phyloP scores from a whole-genome alignment of 1,139 yeast genomes.

The Scheffersomyces stambukii region DNA sequence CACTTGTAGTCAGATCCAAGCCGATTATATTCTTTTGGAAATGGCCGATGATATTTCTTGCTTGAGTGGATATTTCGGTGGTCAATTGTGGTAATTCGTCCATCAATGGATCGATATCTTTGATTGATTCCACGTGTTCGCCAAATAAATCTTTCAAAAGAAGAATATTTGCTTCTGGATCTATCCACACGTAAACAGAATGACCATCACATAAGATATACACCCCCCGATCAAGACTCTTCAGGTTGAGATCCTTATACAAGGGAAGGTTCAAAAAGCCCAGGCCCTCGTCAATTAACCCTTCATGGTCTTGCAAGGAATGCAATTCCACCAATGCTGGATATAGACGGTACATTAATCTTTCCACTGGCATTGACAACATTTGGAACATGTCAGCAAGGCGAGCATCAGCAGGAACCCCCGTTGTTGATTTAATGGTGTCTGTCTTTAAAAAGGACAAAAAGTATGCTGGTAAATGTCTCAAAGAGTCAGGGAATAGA shows the following conservation, averaged over 20 bases:
- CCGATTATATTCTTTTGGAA: slow-evolving; percentile 44
- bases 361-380: slow-evolving; percentile 53
- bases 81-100: slow-evolving; percentile 69
- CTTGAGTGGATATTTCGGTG: slow-evolving; percentile 67
- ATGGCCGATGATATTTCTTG: slow-evolving; percentile 54
- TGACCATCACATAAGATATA: slow-evolving; percentile 74
- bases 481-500: slow-evolving; percentile 77
- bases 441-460: slow-evolving; percentile 67
- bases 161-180: slow-evolving; percentile 63
- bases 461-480: slow-evolving; percentile 65
- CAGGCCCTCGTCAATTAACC: slow-evolving; percentile 34
- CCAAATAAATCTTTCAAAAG: slow-evolving; percentile 78
- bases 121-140: slow-evolving; percentile 34
- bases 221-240: slow-evolving; percentile 66
- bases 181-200: slow-evolving; percentile 62
- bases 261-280: slow-evolving; percentile 50
- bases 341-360: slow-evolving; percentile 63
- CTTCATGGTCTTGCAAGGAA: slow-evolving; percentile 53
- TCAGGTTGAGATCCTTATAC: slow-evolving; percentile 41
- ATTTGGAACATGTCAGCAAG: slow-evolving; percentile 55
- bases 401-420: slow-evolving; percentile 51
- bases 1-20: slow-evolving; percentile 24
- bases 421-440: slow-evolving; percentile 52
- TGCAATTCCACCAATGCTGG: slow-evolving; percentile 81
- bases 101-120: slow-evolving; percentile 45